Percentiles rank a stretch among this genome's conserved stretches.
These are phyloP conservation scores for Phytophthora foliorum DNA, from an alignment of 352 stramenopile genomes.

Conservation along the genomic window DNA sequence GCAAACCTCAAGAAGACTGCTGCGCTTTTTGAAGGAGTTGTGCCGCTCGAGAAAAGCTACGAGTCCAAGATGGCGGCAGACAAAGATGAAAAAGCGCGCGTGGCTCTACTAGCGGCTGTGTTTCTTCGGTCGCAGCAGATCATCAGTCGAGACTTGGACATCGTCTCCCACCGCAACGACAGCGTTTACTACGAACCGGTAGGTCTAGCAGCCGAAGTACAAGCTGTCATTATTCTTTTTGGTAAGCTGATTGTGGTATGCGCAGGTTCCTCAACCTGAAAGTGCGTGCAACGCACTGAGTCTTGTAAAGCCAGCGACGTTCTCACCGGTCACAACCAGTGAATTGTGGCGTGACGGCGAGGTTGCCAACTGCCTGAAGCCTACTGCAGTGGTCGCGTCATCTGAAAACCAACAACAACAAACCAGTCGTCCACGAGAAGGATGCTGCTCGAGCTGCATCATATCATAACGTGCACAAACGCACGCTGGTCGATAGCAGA, in stretches of 20 bases:
- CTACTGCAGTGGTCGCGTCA: conserved; percentile 13
- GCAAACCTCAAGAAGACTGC: conserved; percentile 67
- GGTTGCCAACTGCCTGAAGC: conserved; percentile 59
- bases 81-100: conserved; percentile 49
- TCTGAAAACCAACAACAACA: conserved; percentile 24
- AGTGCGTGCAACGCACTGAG: conserved; percentile 48
- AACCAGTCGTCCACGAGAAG: conserved; percentile 23
- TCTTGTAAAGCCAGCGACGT: conserved; percentile 56
- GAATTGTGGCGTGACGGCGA: conserved; percentile 60
- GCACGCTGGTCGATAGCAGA: too few relatives aligned
- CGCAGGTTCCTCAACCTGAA: conserved; percentile 61
- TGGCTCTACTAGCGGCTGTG: conserved; percentile 46
- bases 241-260: neutral
- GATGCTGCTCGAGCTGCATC: conserved; percentile 57
- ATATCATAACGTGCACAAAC: conserved; percentile 39
- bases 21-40: conserved; percentile 40
- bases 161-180: conserved; percentile 75
- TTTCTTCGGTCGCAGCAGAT: conserved; percentile 73
- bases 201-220: conserved; percentile 6
- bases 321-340: conserved; percentile 44
- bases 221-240: neutral
- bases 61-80: conserved; percentile 45
- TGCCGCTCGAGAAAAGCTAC: conserved; percentile 47
- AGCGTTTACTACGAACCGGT: conserved; percentile 79
- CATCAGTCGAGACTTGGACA: conserved; percentile 73